Percentiles rank a stretch among this genome's conserved stretches.
Conservation (phyloP, 2,329 filamentous ascomycete genomes). For the Aureobasidium namibiae region DNA sequence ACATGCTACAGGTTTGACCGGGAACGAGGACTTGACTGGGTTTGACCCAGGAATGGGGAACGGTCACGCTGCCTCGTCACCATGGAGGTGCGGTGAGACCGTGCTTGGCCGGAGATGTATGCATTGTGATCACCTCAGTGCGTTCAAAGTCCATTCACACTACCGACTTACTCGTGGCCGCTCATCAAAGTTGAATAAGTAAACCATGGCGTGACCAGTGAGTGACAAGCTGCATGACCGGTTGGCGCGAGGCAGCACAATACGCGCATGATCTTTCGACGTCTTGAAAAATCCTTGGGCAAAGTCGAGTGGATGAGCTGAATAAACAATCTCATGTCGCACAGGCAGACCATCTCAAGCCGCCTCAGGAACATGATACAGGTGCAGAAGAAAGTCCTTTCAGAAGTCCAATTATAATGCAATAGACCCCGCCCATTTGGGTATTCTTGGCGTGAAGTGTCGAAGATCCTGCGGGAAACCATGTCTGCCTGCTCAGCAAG, state of each 20-base stretch:
- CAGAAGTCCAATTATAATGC: background rate
- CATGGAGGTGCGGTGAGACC: constrained; percentile 6
- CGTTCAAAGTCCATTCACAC: background rate
- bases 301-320: background rate
- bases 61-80: constrained; percentile 10
- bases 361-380: background rate
- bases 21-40: background rate
- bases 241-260: constrained; percentile 9
- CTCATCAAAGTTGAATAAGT: constrained; percentile 1
- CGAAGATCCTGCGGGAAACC: constrained; percentile 1
- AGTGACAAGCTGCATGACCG: constrained; percentile 10
- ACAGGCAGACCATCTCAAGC: background rate
- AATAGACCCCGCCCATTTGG: background rate
- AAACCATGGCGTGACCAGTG: constrained; percentile 12
- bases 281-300: background rate
- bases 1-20: constrained; percentile 4
- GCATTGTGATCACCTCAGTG: constrained; percentile 6
- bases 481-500: constrained; percentile 11
- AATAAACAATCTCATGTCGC: constrained; percentile 4
- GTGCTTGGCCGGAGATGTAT: background rate
- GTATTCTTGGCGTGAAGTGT: background rate
- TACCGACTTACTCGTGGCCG: constrained; percentile 2
- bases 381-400: background rate
- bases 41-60: background rate
- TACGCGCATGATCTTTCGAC: background rate